Percentiles rank a stretch among this genome's conserved stretches.
phyloP scores from a whole-genome alignment of 2,329 filamentous ascomycete genomes.

The Penicillium sp. region DNA sequence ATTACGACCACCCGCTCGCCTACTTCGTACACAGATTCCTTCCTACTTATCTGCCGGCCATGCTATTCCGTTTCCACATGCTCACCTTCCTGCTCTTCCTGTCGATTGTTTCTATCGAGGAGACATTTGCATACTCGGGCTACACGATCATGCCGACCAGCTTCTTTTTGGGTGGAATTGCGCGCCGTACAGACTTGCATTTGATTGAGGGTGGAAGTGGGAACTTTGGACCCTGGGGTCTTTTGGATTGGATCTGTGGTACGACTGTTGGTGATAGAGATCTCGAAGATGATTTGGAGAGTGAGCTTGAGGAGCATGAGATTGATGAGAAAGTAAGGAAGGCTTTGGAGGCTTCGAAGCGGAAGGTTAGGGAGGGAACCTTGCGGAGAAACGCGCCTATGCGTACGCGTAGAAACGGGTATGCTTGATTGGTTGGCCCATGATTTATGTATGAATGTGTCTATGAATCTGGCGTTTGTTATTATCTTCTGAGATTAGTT shows the following conservation, averaged over 20 bases:
- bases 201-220: conserved; percentile 45
- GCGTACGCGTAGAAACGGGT: background rate
- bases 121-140: conserved; percentile 56
- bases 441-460: background rate
- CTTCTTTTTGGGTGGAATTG: conserved; percentile 56
- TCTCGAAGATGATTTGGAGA: conserved; percentile 48
- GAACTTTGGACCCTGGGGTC: conserved; percentile 45
- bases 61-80: conserved; percentile 56
- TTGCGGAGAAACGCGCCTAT: conserved; percentile 11
- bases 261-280: conserved; percentile 39
- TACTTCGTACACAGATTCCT: conserved; percentile 53
- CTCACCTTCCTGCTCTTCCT: conserved; percentile 56
- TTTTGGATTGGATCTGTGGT: conserved; percentile 44
- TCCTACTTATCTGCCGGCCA: conserved; percentile 53
- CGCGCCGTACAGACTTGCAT: conserved; percentile 53
- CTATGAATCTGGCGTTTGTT: background rate
- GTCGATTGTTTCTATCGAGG: conserved; percentile 53
- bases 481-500: too few species aligned
- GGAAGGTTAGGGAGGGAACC: conserved; percentile 23
- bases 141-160: conserved; percentile 55
- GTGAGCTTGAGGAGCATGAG: conserved; percentile 35
- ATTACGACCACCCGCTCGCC: conserved; percentile 56
- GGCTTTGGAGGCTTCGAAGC: conserved; percentile 30
- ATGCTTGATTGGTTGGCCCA: background rate
- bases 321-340: conserved; percentile 30